Percentiles rank a stretch among this genome's conserved stretches.
Conservation (phyloP, 768 basidiomycete genomes). For the Lentinus brumalis region DNA sequence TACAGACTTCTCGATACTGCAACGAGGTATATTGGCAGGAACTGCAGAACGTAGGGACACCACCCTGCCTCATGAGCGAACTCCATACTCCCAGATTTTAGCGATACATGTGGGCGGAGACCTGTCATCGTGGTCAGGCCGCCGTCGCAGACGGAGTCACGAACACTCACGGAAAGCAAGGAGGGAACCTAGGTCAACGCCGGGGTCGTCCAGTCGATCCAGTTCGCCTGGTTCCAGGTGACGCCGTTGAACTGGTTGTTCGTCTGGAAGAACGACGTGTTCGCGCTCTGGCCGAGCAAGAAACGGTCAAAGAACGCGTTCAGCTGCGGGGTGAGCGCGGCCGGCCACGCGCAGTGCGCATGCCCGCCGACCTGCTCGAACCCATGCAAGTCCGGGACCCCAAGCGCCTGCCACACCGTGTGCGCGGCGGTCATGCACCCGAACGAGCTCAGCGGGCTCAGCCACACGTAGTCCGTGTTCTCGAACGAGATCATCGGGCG, state of each 20-base stretch:
- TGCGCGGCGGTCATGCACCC: conserved; percentile 55
- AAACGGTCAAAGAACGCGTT: conserved; percentile 60
- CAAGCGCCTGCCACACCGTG: conserved; percentile 53
- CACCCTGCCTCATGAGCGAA: too few relatives aligned
- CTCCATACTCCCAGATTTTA: too few relatives aligned
- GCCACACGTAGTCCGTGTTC: conserved; percentile 58
- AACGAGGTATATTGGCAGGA: too few relatives aligned
- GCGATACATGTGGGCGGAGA: background rate
- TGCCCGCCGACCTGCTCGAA: conserved; percentile 57
- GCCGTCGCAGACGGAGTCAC: background rate
- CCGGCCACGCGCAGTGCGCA: conserved; percentile 57
- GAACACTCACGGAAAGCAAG: background rate
- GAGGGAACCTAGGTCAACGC: conserved; percentile 34
- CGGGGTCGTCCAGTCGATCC: conserved; percentile 54
- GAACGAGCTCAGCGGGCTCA: conserved; percentile 51
- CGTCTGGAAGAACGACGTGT: conserved; percentile 48
- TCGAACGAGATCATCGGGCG: conserved; percentile 55
- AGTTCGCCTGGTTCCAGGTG: conserved; percentile 42
- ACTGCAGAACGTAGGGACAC: too few relatives aligned
- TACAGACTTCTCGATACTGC: background rate
- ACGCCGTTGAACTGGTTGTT: conserved; percentile 43
- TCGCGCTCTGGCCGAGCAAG: conserved; percentile 48
- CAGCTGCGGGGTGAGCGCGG: conserved; percentile 44
- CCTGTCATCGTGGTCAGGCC: background rate
- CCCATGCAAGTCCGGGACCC: conserved; percentile 49